Conservation (phyloP, 495 filamentous ascomycete genomes). For the Penicillium malachiteum region DNA sequence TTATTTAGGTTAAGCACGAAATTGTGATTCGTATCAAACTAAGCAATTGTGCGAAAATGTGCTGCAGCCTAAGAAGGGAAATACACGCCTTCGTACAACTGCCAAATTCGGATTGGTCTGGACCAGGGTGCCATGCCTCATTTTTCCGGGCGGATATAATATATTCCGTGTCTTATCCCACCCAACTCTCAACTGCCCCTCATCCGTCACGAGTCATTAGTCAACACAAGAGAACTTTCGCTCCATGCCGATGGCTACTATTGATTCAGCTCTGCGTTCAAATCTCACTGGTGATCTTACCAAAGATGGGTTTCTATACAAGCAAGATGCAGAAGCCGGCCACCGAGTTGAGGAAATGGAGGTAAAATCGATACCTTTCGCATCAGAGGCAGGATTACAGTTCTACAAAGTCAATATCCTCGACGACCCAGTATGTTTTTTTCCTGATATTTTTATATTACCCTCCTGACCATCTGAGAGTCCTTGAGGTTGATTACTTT, state of each 20-base stretch:
- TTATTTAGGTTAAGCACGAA: background rate
- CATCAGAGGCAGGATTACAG: slow-evolving; percentile 1
- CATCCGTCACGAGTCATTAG: background rate
- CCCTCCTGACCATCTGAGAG: background rate
- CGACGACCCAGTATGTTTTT: background rate
- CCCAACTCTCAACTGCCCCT: background rate
- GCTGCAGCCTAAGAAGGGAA: background rate
- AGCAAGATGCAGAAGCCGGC: background rate
- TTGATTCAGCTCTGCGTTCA: background rate
- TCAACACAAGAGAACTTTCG: background rate
- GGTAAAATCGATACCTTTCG: background rate
- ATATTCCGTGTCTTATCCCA: background rate
- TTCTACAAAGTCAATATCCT: slow-evolving; percentile 1
- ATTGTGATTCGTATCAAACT: background rate
- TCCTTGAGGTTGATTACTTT: background rate
- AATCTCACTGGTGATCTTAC: background rate
- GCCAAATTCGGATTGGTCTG: background rate
- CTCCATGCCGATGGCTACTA: background rate
- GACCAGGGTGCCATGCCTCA: background rate
- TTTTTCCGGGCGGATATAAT: background rate
- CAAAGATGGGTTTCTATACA: background rate
- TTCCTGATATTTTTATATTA: background rate
- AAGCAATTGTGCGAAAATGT: background rate
- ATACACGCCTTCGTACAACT: background rate
- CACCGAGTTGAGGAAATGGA: background rate